Conservation (phyloP, 1,284 basidiomycete genomes). For the Testicularia cyperi region DNA sequence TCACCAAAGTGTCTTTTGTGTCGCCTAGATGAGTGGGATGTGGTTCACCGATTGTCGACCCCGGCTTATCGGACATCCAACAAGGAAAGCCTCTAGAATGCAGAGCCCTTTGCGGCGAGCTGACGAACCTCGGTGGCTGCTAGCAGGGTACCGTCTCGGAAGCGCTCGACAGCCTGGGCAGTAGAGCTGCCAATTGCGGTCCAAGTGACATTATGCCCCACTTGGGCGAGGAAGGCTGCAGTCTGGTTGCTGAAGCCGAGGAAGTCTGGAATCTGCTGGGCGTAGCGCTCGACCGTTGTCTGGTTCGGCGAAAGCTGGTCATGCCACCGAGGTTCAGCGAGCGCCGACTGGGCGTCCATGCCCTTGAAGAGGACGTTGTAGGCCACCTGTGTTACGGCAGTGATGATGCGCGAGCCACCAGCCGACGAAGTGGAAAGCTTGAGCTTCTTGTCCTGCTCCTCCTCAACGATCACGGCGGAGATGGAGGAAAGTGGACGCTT, state of each 20-base stretch:
- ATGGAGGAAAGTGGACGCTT: slow-evolving; percentile 62
- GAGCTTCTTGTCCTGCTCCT: slow-evolving; percentile 56
- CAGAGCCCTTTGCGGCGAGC: slow-evolving; percentile 46
- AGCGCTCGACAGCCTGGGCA: slow-evolving; percentile 47
- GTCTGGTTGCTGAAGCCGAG: slow-evolving; percentile 60
- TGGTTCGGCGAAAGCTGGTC: slow-evolving; percentile 59
- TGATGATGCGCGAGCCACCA: slow-evolving; percentile 62
- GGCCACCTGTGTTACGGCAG: slow-evolving; percentile 60
- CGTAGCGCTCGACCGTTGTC: slow-evolving; percentile 59
- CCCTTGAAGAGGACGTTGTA: slow-evolving; percentile 44
- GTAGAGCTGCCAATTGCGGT: slow-evolving; percentile 39
- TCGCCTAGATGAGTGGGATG: too few species aligned
- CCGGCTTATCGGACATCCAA: too few species aligned
- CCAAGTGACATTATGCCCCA: slow-evolving; percentile 59
- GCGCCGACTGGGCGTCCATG: slow-evolving; percentile 40
- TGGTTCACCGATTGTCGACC: too few species aligned
- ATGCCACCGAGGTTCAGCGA: slow-evolving; percentile 62
- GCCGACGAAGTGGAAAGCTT: slow-evolving; percentile 61
- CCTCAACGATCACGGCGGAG: slow-evolving; percentile 60
- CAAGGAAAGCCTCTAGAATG: too few species aligned
- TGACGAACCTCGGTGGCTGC: slow-evolving; percentile 50
- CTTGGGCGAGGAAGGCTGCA: slow-evolving; percentile 47
- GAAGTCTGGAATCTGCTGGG: slow-evolving; percentile 39
- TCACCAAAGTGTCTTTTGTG: too few species aligned
- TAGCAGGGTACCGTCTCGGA: slow-evolving; percentile 19